Percentiles rank a stretch among this genome's conserved stretches.
phyloP scores from a whole-genome alignment of 352 stramenopile genomes.

The Blastocystis hominis region DNA sequence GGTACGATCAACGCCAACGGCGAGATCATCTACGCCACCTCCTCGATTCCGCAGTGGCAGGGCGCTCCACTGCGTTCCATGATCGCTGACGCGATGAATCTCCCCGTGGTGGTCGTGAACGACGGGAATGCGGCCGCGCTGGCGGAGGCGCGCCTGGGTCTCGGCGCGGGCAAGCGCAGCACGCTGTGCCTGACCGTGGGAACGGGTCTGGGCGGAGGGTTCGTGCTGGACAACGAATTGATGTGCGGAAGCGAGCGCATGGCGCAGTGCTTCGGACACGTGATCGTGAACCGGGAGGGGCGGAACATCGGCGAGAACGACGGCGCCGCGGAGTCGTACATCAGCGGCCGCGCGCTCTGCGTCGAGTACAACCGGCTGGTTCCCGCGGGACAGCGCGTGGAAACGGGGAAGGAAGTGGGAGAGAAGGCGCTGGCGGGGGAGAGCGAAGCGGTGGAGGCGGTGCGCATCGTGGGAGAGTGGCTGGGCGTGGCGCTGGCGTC shows the following conservation, averaged over 20 bases:
- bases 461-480: constrained; percentile 32
- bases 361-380: constrained; percentile 40
- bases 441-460: background rate
- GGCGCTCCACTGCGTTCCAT: background rate
- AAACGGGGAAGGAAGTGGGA: constrained; percentile 42
- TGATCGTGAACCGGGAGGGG: constrained; percentile 13
- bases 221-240: background rate
- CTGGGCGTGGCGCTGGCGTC: constrained; percentile 40
- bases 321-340: constrained; percentile 30
- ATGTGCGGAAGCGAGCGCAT: constrained; percentile 33
- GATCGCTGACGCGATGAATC: background rate
- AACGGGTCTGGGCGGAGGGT: constrained; percentile 50
- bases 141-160: constrained; percentile 25
- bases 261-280: constrained; percentile 55
- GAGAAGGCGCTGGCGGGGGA: constrained; percentile 18
- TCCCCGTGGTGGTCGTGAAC: constrained; percentile 38
- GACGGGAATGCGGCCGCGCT: constrained; percentile 45
- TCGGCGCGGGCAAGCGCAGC: background rate
- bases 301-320: constrained; percentile 45
- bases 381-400: background rate
- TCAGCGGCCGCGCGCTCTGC: constrained; percentile 30
- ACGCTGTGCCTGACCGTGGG: constrained; percentile 49
- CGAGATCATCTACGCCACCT: constrained; percentile 35
- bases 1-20: constrained; percentile 28
- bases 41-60: constrained; percentile 46